Base-by-base conservation (phyloP, 495 filamentous ascomycete species). In the Penicillium ucsense region DNA sequence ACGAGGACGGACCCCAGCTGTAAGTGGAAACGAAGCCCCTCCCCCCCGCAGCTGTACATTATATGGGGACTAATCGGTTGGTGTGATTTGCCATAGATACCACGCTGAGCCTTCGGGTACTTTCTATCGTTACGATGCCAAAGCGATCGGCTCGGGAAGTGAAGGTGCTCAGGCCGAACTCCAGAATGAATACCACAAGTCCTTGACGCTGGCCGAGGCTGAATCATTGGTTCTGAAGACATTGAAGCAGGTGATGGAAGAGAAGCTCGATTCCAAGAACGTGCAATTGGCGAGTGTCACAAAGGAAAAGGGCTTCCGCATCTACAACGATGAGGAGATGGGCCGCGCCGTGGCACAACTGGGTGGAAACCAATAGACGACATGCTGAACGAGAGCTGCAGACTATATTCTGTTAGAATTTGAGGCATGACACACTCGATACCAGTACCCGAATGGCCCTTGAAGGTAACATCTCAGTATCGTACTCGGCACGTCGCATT, bases 161-260 rank as follows among this genome's bases (percentile, higher is more conserved):
- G 92, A 98, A 70, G 92, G 92, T 48, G 92, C 92, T 27, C 92
- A 98, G 71, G 92, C 91, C 6, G 92, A 97, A 67, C 71, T 98
- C 68, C 92, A 98, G 70, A 95, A 95, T 54, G 92, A 96, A 67
- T 98, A 94, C 62, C 92, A 98, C 73, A 95, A 91, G 76, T 96
- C 91, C 39, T 77, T 98, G 54, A 95, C 91, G 44, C 85, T 98
- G 50, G 71, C 77, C 41, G 92, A 98, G 65, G 92, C 92, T 20
- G 92, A 98, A 71, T 86, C 88, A 3, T 71, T 98, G 54, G 94
- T 97, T 32, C 74, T 98, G 55, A 96, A 96, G 81, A 98, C 92
- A 35, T 68, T 98, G 66, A 98, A 98, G 78, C 92, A 98, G 73
- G 92, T 98, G 45, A 98, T 98, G 92, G 92, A 98, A 73, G 92